Base-by-base conservation (phyloP, 2,329 filamentous ascomycete species). In the Aureobasidium mangrovei region DNA sequence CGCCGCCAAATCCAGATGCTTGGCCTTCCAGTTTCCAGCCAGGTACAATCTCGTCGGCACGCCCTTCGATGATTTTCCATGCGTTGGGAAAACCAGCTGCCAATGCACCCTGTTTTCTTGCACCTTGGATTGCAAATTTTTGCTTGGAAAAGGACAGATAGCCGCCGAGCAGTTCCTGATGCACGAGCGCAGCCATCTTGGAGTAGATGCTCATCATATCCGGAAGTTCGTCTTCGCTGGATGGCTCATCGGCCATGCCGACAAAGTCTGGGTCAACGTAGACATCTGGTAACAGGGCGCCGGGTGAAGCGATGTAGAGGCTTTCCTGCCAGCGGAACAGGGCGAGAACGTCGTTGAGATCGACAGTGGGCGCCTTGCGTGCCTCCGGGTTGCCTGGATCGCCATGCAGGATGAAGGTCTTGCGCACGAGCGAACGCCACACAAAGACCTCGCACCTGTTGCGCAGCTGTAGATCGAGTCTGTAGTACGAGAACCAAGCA, bases 111-210 rank as follows among this genome's bases (percentile, higher is more conserved):
- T 65, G 67, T 53, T 62, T 64, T 57, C 84, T 85, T 27, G 86
- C 83, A 2, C 91, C 90, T 51, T 86, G 82, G 41, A 96, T 87
- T 9, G 89, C 90, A 64, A 96, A 90, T 46, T 86, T 83, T 41
- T 79, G 79, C 64, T 84, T 82, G 28, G 79, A 79, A 63, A 94
- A 88, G 12, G 86, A 87, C 29, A 96, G 79, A 64, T 91, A 96
- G 1, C 91, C 91, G 60, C 85, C 83, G 65, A 96, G 76, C 27
- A 95, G 74, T 0, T 86, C 88, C 68, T 95, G 88, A 47, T 86
- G 82, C 24, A 94, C 80, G 9, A 96, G 77, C 8, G 84, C 84
- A 0, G 86, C 81, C 9, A 94, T 77, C 46, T 88, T 82, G 42
- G 82, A 82, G 69, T 95, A 89, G n/a, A 94, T 75, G 60, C 88